Evolutionary conservation across 1,284 basidiomycete species (phyloP), one percentile per base, ranked within the genome.

Genomic region (Cutaneotrichosporon dermatis): DNA sequence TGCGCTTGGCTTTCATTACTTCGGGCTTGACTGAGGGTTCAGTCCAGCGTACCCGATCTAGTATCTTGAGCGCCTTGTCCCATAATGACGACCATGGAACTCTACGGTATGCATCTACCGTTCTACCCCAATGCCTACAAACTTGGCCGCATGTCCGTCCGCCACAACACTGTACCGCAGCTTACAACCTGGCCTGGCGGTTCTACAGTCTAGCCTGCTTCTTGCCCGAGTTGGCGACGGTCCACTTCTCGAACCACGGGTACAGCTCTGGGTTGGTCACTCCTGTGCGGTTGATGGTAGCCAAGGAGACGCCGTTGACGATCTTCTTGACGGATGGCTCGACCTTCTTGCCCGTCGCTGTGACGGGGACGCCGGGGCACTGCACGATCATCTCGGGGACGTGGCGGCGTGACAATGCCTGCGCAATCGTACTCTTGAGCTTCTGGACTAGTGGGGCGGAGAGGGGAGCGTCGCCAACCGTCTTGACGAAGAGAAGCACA

Each of bases 401-500:
- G 51, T 75, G 73, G 34, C 71, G 57, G 15, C 71, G 58, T 4
- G 64, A 66, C 13, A 72, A 68, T 6, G 59, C 67, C 10, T 54
- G 33, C 6, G 65, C 64, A 54, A 75, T 70, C 1, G 68, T 62
- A 13, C 51, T 58, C 57, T 71, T 71, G 50, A 75, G 60, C 40
- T 63, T 49, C 10, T 33, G 50, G 7, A 69, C 65, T 10, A 71
- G 64, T 12, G 55, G 42, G 1, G 50, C 35, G 0, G 43, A 12
- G 3, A 74, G 58, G 1, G 57, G 55, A 12, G 58, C 57, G 15
- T 66, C 62, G n/a, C 66, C 60, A 4, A 60, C 42, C 51, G 69
- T 67, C 55, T 71, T 69, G 65, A 74, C 58, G 53, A 74, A 74
- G 10, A 75, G 66, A 9, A 73, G 53, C 1, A 75, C 73, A n/a